These are phyloP conservation scores for Cryphonectria radicalis DNA, from an alignment of 2,329 filamentous ascomycete genomes.

Conservation along the genomic window DNA sequence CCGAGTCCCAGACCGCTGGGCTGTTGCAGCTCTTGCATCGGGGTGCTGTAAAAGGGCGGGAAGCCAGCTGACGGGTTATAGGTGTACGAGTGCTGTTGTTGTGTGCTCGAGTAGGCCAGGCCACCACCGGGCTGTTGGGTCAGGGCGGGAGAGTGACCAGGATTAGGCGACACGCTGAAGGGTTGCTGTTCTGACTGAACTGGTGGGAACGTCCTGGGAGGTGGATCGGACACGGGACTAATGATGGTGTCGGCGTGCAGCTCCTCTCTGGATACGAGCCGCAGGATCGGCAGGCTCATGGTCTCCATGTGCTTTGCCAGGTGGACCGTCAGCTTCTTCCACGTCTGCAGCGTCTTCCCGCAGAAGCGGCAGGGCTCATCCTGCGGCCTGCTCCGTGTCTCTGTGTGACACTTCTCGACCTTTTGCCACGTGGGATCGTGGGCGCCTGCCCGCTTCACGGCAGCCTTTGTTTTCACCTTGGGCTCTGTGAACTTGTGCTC, in stretches of 20 bases:
- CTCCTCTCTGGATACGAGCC: constrained; percentile 52
- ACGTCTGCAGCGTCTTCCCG: constrained; percentile 76
- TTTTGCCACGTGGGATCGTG: constrained; percentile 73
- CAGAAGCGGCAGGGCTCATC: constrained; percentile 89
- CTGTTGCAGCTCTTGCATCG: constrained; percentile 25
- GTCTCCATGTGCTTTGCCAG: constrained; percentile 94
- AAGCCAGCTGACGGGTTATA: constrained; percentile 29
- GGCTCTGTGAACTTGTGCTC: constrained; percentile 89
- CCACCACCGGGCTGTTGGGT: constrained; percentile 20
- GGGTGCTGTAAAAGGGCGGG: constrained; percentile 22
- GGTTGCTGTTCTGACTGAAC: constrained; percentile 39
- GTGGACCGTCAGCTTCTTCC: constrained; percentile 95
- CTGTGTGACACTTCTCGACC: constrained; percentile 76
- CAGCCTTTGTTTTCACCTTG: constrained; percentile 74
- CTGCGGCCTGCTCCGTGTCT: constrained; percentile 67
- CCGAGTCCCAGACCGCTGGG: constrained; percentile 14
- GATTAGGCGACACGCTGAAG: constrained; percentile 31
- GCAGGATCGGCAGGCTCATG: constrained; percentile 80
- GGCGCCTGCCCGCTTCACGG: constrained; percentile 62
- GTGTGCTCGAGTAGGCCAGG: constrained; percentile 21
- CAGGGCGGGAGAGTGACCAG: constrained; percentile 27
- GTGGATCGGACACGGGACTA: constrained; percentile 66
- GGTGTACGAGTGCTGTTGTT: constrained; percentile 26
- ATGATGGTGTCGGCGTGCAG: constrained; percentile 67
- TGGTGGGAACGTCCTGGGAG: constrained; percentile 44